Conservation (phyloP, 2,329 filamentous ascomycete genomes). For the Paraconiothyrium brasiliense region DNA sequence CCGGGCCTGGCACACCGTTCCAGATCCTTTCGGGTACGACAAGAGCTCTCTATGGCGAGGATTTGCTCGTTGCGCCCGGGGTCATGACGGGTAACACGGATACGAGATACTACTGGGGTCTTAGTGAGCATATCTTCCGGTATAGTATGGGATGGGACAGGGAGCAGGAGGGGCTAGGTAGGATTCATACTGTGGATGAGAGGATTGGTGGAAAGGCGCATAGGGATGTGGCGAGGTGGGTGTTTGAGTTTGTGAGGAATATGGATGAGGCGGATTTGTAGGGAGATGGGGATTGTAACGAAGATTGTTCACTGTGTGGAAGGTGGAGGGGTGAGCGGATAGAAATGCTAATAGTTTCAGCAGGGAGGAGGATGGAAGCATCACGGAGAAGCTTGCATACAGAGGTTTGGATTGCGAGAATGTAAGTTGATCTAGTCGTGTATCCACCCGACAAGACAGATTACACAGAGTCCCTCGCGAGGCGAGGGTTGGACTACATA, state of each 20-base stretch:
- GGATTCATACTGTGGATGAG: slow-evolving; percentile 63
- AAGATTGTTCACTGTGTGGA: too few relatives aligned
- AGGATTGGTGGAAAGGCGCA: slow-evolving; percentile 55
- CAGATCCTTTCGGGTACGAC: slow-evolving; percentile 54
- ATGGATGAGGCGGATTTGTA: slow-evolving; percentile 55
- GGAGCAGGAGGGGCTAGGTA: slow-evolving; percentile 52
- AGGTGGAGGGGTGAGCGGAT: neutral
- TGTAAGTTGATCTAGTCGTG: neutral
- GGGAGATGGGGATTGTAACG: neutral
- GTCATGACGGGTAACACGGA: slow-evolving; percentile 65
- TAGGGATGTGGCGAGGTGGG: slow-evolving; percentile 56
- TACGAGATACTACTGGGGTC: slow-evolving; percentile 62
- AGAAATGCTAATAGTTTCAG: neutral
- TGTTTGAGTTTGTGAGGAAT: slow-evolving; percentile 55
- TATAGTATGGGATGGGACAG: slow-evolving; percentile 59
- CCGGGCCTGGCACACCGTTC: slow-evolving; percentile 42
- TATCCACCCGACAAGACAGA: neutral
- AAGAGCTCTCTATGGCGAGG: slow-evolving; percentile 54
- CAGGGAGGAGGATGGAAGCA: too few relatives aligned
- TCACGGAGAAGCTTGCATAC: neutral
- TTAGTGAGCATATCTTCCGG: slow-evolving; percentile 63
- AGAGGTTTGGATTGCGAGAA: neutral
- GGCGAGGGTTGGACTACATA: too few relatives aligned
- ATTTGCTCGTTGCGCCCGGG: slow-evolving; percentile 48
- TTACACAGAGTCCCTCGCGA: too few relatives aligned